phyloP scores from a whole-genome alignment of 2,329 filamentous ascomycete species.

The Diaporthe humulicola region DNA sequence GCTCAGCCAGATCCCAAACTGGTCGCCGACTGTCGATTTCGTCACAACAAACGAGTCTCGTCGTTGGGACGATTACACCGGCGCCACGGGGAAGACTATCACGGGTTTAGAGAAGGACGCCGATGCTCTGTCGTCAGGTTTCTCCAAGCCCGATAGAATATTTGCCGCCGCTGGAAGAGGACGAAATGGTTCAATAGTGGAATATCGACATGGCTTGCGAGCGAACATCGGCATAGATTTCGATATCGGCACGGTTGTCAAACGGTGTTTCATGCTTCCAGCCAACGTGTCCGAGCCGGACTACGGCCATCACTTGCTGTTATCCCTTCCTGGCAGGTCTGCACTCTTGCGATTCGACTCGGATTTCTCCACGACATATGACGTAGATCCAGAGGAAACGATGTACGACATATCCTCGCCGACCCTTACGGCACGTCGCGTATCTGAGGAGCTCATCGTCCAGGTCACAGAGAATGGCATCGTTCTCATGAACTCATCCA shows the following conservation, averaged over 20 bases:
- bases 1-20: slow-evolving; percentile 74
- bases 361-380: slow-evolving; percentile 60
- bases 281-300: slow-evolving; percentile 42
- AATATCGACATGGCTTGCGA: slow-evolving; percentile 78
- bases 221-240: slow-evolving; percentile 74
- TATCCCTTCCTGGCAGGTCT: slow-evolving; percentile 64
- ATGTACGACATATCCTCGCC: slow-evolving; percentile 66
- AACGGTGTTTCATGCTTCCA: slow-evolving; percentile 66
- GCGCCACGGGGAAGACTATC: slow-evolving; percentile 40
- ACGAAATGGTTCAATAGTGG: slow-evolving; percentile 72
- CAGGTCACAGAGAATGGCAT: slow-evolving; percentile 68
- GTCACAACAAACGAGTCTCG: slow-evolving; percentile 58
- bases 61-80: slow-evolving; percentile 45
- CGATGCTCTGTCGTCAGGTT: slow-evolving; percentile 64
- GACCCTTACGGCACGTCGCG: slow-evolving; percentile 62
- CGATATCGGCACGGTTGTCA: slow-evolving; percentile 62
- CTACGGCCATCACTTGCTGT: slow-evolving; percentile 56
- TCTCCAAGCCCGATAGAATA: slow-evolving; percentile 64
- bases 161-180: slow-evolving; percentile 78
- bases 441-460: slow-evolving; percentile 55
- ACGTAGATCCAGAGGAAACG: slow-evolving; percentile 55
- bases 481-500: slow-evolving; percentile 53
- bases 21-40: slow-evolving; percentile 71
- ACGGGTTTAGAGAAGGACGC: slow-evolving; percentile 36
- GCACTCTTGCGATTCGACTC: slow-evolving; percentile 61